Base-by-base conservation (phyloP, 495 filamentous ascomycete species). In the Tuber brumale region DNA sequence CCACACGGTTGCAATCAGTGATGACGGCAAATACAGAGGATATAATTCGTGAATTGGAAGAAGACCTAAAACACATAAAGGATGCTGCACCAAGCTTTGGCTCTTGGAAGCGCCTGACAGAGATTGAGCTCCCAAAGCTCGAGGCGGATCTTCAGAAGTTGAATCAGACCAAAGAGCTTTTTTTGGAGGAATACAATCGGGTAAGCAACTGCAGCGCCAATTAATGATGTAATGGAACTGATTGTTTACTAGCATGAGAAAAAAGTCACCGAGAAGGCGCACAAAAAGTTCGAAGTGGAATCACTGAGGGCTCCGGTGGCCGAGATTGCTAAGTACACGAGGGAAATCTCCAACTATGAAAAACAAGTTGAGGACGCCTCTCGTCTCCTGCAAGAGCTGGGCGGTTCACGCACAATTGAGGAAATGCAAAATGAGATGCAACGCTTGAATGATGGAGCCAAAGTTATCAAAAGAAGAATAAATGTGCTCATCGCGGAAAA, bases 361-460 rank as follows among this genome's bases (percentile, higher is more conserved):
- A 85, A 85, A 73, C 90, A 97, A 81, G 90, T 96, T 72, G 85
- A 90, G 76, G 89, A 92, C 72, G 86, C 94, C 43, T 86, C 88
- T 18, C 88, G 88, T 12, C 93, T 94, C 75, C 89, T 97, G 79
- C 88, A 90, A 71, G 89, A 91, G 23, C 84, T 86, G 77, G 89
- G 89, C 3, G 80, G 87, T 23, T 85, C 88, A 8, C 89, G 91
- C 76, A 91, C 91, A 10, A 85, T 93, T 27, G 91, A 97, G 72
- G 92, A 97, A 77, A 93, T 98, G 76, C 92, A 94, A 78, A 89
- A 92, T 23, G 88, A 95, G 72, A 89, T 93, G 74, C 88, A 89
- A 35, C 83, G 85, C 42, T 87, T 90, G 78, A 88, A 87, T n/a
- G 93, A 94, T 76, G 89, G 92, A 81, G 86, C 89, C 39, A 87